Conservation (phyloP, 257 asterid species). For the Verbena officinalis region DNA sequence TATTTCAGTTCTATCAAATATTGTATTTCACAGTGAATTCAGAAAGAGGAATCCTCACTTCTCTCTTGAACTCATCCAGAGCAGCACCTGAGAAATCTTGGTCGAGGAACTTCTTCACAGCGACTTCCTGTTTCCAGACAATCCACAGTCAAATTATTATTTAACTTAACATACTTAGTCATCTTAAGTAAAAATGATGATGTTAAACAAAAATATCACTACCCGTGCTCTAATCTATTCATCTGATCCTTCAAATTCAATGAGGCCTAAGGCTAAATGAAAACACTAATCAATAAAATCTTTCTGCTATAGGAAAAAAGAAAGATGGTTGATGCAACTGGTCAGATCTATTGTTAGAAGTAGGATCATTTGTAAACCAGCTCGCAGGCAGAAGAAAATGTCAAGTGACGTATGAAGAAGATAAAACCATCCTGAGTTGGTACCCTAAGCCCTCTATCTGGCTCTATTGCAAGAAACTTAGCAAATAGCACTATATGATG, state of each 20-base stretch:
- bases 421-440: too few relatives aligned
- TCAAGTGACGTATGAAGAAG: too few relatives aligned
- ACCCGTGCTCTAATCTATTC: neutral
- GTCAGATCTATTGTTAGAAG: neutral
- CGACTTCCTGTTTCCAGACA: conserved; percentile 80
- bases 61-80: conserved; percentile 97
- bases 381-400: too few relatives aligned
- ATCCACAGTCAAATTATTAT: conserved; percentile 26
- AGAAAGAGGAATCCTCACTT: conserved; percentile 55
- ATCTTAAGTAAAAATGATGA: neutral
- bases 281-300: neutral
- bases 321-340: neutral
- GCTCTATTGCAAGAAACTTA: too few relatives aligned
- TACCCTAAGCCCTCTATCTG: too few relatives aligned
- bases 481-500: too few relatives aligned
- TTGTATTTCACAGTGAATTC: conserved; percentile 24
- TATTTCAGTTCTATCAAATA: conserved; percentile 20
- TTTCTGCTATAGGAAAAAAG: neutral
- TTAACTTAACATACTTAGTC: neutral
- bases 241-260: neutral
- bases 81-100: conserved; percentile 99
- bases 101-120: conserved; percentile 98
- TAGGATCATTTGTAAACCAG: neutral
- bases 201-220: conserved; percentile 5
- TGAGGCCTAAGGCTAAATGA: neutral